Evolutionary conservation across 2,329 filamentous ascomycete genomes (phyloP), one percentile per base, ranked within the genome.

Genomic region (Beauveria scarabaeidicola): DNA sequence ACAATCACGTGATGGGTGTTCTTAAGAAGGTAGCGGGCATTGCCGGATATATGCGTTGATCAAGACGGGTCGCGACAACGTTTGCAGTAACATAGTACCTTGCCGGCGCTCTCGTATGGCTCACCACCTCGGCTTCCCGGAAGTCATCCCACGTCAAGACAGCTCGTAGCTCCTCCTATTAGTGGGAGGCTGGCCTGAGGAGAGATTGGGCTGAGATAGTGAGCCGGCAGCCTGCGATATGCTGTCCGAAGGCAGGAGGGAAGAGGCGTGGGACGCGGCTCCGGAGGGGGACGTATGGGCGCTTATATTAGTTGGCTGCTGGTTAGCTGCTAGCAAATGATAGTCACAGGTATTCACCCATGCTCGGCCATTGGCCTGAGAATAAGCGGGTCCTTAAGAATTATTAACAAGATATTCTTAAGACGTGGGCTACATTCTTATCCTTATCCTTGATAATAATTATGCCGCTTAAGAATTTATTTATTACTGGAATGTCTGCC

Each of bases 201-300:
- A 48, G n/a, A 48, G 46, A 7, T 47, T 11, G 10, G 19, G 6
- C 13, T 29, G 7, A 8, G 46, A 48, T 9, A 29, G 46, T 48
- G 25, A 48, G 44, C 44, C 8, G 44, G 13, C 44, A 47, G 13
- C 44, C 44, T 47, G 44, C 44, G 44, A 47, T 47, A 47, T 8
- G 23, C 44, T 47, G 44, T 23, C 19, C 5, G 44, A 47, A 47
- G 89, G 89, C 40, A 41, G n/a, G n/a, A n/a, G n/a, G n/a, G n/a
- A n/a, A n/a, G n/a, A n/a, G n/a, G n/a, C n/a, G n/a, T n/a, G n/a
- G n/a, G 27, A 8, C 27, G 27, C 27, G 27, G 27, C 27, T 27
- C 27, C 7, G 27, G 27, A 27, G 27, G 27, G 27, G 27, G 27
- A 27, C 27, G 27, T 27, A 27, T 27, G 27, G 27, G 27, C 27